These are phyloP conservation scores for Xylariaceae sp. DNA, from an alignment of 2,329 filamentous ascomycete species.

Conservation along the genomic window DNA sequence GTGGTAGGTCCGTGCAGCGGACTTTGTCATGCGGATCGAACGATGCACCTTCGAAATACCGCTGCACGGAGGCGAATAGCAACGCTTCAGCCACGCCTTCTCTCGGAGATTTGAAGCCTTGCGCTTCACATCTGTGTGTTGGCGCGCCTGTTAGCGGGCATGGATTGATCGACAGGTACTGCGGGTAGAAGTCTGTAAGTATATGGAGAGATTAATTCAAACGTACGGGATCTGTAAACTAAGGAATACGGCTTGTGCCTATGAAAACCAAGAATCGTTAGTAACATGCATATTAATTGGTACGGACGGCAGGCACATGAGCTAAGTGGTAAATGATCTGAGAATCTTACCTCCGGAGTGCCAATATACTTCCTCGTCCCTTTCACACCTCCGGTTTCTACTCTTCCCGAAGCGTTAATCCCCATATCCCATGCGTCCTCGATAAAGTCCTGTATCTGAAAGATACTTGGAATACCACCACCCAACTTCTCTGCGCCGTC, in stretches of 20 bases:
- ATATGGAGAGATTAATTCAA: not conserved
- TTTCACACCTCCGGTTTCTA: conserved; percentile 84
- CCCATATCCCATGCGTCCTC: conserved; percentile 87
- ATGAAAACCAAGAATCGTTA: conserved; percentile 1
- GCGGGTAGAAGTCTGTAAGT: not conserved
- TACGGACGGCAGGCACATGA: not conserved
- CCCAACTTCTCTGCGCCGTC: conserved; percentile 66
- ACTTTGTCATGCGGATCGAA: conserved; percentile 64
- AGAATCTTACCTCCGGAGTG: conserved; percentile 74
- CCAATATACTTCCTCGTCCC: conserved; percentile 96
- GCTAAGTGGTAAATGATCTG: not conserved
- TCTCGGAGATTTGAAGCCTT: conserved; percentile 60
- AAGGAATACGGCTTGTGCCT: conserved; percentile 81
- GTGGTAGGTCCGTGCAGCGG: conserved; percentile 73
- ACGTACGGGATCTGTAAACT: conserved; percentile 70
- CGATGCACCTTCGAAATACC: conserved; percentile 71
- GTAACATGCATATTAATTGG: too few relatives aligned
- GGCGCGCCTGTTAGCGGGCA: not conserved
- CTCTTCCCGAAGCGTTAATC: conserved; percentile 74
- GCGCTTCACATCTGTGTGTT: conserved; percentile 63
- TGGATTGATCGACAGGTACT: not conserved
- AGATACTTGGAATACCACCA: conserved; percentile 71
- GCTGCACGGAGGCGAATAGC: conserved; percentile 71
- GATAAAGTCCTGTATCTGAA: conserved; percentile 84
- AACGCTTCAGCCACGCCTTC: conserved; percentile 55